Conservation (phyloP, 768 basidiomycete genomes). For the Lyophyllum atratum region DNA sequence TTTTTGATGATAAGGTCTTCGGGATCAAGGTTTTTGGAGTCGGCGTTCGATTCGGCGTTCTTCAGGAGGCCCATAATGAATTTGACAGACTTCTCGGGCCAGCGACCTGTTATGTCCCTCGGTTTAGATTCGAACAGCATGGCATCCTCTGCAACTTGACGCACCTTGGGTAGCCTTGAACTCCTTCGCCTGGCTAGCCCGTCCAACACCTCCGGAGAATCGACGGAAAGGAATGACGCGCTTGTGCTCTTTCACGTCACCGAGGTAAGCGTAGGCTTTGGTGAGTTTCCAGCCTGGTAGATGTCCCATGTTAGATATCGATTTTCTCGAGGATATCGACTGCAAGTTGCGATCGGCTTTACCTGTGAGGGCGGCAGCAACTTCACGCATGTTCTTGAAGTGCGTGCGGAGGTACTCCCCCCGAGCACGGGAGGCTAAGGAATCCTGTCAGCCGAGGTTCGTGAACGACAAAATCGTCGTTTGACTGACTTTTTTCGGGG, state of each 20-base stretch:
- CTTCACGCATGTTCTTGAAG: constrained; percentile 99
- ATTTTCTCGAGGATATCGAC: constrained; percentile 1
- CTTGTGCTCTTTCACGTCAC: constrained; percentile 95
- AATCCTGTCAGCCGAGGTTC: constrained; percentile 20
- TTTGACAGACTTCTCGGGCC: constrained; percentile 98
- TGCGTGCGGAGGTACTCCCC: constrained; percentile 98
- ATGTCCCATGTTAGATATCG: constrained; percentile 1
- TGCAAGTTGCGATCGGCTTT: constrained; percentile 24
- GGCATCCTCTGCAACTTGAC: constrained; percentile 27
- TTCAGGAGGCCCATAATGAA: constrained; percentile 94
- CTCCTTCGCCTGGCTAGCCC: constrained; percentile 93
- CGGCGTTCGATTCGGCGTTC: constrained; percentile 99
- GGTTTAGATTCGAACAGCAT: background rate
- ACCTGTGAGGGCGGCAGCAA: constrained; percentile 93
- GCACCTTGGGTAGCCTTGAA: constrained; percentile 95
- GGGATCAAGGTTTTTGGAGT: constrained; percentile 92
- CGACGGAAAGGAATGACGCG: constrained; percentile 96
- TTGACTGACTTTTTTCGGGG: constrained; percentile 88
- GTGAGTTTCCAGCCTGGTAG: constrained; percentile 83
- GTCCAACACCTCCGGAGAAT: constrained; percentile 93
- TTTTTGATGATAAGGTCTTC: constrained; percentile 95
- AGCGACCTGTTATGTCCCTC: constrained; percentile 70
- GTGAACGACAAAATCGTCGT: background rate
- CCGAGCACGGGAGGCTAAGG: constrained; percentile 83
- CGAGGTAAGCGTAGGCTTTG: constrained; percentile 94